A percentile compares a stretch with the other conserved stretches of the same genome.
phyloP scores from a whole-genome alignment of 2,329 filamentous ascomycete species.

The Fusarium irregulare region DNA sequence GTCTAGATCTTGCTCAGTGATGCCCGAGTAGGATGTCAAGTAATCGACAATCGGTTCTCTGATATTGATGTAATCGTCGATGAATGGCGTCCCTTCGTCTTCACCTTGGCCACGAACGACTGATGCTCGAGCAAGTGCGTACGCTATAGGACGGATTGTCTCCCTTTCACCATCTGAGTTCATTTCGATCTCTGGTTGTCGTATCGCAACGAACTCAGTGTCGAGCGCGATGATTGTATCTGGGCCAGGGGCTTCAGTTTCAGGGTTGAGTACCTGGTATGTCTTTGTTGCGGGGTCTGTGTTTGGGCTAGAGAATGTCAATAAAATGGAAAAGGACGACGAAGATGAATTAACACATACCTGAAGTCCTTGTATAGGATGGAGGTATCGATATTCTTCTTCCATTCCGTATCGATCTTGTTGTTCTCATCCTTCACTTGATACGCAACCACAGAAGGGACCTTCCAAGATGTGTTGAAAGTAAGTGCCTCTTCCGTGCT shows the following conservation, averaged over 20 bases:
- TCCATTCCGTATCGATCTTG: conserved; percentile 87
- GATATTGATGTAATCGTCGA: conserved; percentile 96
- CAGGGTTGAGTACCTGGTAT: conserved; percentile 68
- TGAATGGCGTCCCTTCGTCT: conserved; percentile 85
- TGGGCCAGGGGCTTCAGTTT: conserved; percentile 73
- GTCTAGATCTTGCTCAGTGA: conserved; percentile 86
- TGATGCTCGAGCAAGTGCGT: conserved; percentile 92
- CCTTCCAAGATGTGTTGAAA: conserved; percentile 93
- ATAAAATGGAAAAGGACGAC: not conserved
- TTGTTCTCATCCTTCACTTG: conserved; percentile 86
- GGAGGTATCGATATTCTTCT: conserved; percentile 82
- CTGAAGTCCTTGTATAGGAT: conserved; percentile 80
- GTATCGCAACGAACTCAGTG: conserved; percentile 94
- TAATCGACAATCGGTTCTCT: conserved; percentile 95
- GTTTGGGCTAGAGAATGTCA: conserved; percentile 52
- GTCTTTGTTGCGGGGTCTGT: conserved; percentile 59
- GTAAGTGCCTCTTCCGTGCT: conserved; percentile 84
- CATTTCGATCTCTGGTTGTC: conserved; percentile 94
- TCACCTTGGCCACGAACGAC: conserved; percentile 84
- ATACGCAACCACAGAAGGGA: conserved; percentile 87
- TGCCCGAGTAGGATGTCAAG: conserved; percentile 92
- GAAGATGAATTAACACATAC: conserved; percentile 50
- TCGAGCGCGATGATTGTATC: conserved; percentile 88
- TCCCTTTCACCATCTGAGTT: conserved; percentile 91
- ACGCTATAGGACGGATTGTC: conserved; percentile 89